These are phyloP conservation scores for Mrakia gelida DNA, from an alignment of 768 basidiomycete species.

Conservation along the genomic window DNA sequence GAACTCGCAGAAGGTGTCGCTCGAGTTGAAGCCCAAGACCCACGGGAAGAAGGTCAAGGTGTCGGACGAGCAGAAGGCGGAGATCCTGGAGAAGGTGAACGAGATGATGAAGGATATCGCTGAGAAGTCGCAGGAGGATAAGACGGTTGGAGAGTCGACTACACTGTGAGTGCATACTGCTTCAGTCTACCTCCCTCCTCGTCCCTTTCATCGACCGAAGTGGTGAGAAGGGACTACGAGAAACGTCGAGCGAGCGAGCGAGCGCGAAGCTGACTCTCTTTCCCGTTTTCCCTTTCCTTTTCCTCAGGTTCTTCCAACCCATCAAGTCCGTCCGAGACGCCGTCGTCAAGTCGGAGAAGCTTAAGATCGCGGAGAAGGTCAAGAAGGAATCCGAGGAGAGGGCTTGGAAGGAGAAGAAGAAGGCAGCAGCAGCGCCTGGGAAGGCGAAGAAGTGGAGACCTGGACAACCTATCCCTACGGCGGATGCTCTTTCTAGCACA, in stretches of 20 bases:
- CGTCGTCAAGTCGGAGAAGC: not conserved
- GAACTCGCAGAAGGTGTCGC: not conserved
- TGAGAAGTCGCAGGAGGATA: not conserved
- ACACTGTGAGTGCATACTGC: not conserved
- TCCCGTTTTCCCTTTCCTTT: not conserved
- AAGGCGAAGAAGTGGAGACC: conserved; percentile 4
- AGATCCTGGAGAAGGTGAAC: not conserved
- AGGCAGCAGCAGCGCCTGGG: not conserved
- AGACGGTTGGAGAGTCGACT: not conserved
- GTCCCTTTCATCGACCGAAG: not conserved
- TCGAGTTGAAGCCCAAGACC: not conserved
- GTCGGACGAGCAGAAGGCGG: not conserved
- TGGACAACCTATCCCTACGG: conserved; percentile 4
- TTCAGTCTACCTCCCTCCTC: not conserved
- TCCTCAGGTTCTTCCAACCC: not conserved
- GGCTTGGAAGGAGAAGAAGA: not conserved
- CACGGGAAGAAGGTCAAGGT: conserved; percentile 10
- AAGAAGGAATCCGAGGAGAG: not conserved
- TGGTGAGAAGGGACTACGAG: not conserved
- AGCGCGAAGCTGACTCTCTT: not conserved
- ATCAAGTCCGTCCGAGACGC: not conserved
- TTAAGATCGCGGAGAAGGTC: not conserved
- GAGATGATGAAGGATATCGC: not conserved
- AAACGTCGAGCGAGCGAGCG: not conserved
- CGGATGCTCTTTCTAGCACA: not conserved